Evolutionary conservation across 2,329 filamentous ascomycete genomes (phyloP).

Genomic region (Aspergillus caelatus): DNA sequence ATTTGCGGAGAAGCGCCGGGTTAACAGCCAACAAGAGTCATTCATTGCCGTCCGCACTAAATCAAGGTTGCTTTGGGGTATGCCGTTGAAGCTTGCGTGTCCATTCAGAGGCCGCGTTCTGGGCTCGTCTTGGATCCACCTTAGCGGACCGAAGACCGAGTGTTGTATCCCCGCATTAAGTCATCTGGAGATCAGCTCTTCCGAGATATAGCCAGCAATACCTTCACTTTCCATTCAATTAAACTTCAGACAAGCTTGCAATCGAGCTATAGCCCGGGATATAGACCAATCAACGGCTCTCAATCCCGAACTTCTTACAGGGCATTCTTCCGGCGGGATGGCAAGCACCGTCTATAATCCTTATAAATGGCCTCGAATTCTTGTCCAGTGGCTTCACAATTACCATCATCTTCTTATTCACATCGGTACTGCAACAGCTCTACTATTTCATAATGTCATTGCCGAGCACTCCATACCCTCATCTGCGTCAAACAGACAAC

Average conservation of each 20-base stretch:
- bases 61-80: background rate
- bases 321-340: background rate
- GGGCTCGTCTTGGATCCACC: background rate
- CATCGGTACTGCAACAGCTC: background rate
- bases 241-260: too few species aligned
- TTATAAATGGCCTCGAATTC: background rate
- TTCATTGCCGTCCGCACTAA: background rate
- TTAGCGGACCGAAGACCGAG: background rate
- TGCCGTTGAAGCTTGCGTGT: background rate
- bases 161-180: too few species aligned
- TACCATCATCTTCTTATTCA: background rate
- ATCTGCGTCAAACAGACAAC: constrained; percentile 13
- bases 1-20: background rate
- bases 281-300: constrained; percentile 16
- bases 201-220: too few species aligned
- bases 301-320: background rate
- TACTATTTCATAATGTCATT: background rate
- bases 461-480: constrained; percentile 15
- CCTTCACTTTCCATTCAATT: too few species aligned
- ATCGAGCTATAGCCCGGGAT: constrained; percentile 13
- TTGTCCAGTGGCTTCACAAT: background rate
- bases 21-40: background rate
- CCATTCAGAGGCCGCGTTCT: background rate
- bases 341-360: too few species aligned
- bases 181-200: too few species aligned